Conservation (phyloP, 2,329 filamentous ascomycete species). For the Tolypocladium ophioglossoides region DNA sequence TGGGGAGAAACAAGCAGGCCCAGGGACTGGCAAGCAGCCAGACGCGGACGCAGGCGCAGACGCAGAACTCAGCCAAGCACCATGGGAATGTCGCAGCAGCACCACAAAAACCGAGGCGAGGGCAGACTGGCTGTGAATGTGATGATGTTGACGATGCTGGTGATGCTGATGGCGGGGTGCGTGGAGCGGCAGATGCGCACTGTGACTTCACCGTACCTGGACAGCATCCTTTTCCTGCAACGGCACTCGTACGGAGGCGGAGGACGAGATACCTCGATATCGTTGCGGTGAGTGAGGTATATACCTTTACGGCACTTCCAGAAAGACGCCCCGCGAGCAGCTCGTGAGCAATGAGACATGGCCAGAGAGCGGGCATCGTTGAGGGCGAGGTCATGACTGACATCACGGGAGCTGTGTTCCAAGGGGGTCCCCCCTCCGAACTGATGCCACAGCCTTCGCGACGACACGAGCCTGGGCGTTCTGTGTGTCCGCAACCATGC, state of each 20-base stretch:
- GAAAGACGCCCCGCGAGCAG: not conserved
- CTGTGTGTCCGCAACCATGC: not conserved
- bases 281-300: not conserved
- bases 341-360: not conserved
- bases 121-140: not conserved
- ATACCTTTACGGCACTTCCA: not conserved
- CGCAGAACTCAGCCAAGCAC: conserved; percentile 4
- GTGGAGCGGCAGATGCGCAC: not conserved
- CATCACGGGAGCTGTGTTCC: conserved; percentile 1
- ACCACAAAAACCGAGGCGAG: not conserved
- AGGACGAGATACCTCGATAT: not conserved
- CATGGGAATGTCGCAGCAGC: not conserved
- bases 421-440: no score
- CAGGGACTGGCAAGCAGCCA: not conserved
- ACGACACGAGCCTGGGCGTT: not conserved
- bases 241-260: no score
- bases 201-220: not conserved
- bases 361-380: not conserved
- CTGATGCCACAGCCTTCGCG: not conserved
- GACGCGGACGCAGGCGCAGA: conserved; percentile 1
- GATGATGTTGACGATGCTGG: not conserved
- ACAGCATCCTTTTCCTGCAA: no score
- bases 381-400: no score
- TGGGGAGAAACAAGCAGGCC: not conserved
- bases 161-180: not conserved